phyloP scores from a whole-genome alignment of 306 rosid genomes.

The Parietaria judaica region DNA sequence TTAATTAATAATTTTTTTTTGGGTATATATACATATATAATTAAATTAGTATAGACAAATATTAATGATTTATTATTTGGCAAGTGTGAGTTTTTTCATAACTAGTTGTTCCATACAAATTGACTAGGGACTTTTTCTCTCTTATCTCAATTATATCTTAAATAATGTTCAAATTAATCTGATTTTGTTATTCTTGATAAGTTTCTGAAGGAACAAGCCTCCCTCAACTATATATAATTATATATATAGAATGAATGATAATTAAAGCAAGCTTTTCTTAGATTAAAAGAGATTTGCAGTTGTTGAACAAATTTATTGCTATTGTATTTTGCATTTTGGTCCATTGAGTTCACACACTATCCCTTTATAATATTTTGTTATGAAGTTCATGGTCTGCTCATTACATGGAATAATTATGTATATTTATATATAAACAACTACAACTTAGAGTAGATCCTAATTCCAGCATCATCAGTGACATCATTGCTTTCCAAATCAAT shows the following conservation, averaged over 20 bases:
- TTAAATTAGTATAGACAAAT: no score
- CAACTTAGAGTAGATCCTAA: background rate
- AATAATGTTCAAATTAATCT: constrained; percentile 5
- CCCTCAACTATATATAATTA: background rate
- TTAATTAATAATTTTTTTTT: no score
- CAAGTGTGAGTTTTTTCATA: background rate
- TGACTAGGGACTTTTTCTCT: constrained; percentile 8
- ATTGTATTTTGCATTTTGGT: background rate
- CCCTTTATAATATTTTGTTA: background rate
- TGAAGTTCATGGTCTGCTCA: background rate
- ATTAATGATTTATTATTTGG: no score
- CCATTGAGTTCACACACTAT: background rate
- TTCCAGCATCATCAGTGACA: constrained; percentile 7
- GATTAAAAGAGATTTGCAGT: constrained; percentile 1
- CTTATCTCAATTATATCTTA: background rate
- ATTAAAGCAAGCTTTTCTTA: background rate
- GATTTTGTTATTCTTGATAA: constrained; percentile 14
- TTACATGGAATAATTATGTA: background rate
- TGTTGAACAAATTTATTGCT: constrained; percentile 13
- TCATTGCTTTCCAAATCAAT: background rate
- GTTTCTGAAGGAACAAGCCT: background rate
- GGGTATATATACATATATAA: no score
- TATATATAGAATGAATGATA: background rate
- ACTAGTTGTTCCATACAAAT: constrained; percentile 3
- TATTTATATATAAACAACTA: background rate